Conservation (phyloP, 164 flowering plant species). For the Malania oleifera region DNA sequence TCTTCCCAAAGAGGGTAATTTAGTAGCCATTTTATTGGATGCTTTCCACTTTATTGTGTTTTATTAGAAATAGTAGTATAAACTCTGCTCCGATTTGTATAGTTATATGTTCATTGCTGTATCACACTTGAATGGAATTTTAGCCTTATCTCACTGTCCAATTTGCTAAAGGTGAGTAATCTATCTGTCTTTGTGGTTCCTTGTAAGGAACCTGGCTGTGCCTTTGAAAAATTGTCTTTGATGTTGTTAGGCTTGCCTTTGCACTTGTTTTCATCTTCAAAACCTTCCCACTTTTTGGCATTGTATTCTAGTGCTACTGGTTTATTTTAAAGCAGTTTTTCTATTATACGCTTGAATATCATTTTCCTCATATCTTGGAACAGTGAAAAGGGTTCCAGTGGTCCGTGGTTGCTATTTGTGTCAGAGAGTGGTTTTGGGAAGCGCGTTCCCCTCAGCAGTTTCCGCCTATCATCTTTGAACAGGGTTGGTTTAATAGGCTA, state of each 20-base stretch:
- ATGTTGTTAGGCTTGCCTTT: no score
- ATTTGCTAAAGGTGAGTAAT: no score
- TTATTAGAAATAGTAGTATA: no score
- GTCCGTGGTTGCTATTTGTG: constrained; percentile 89
- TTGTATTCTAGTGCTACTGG: not conserved
- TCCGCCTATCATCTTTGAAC: constrained; percentile 56
- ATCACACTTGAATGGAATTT: no score
- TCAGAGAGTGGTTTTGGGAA: constrained; percentile 87
- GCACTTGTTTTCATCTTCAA: no score
- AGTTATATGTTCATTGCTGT: no score
- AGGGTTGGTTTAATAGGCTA: constrained; percentile 83
- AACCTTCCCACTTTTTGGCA: no score
- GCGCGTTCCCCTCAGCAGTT: constrained; percentile 85
- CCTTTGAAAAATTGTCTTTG: no score
- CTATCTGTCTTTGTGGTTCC: no score
- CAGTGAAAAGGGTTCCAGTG: constrained; percentile 37
- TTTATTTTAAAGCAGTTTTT: not conserved
- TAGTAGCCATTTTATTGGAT: not conserved
- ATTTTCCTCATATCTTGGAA: not conserved
- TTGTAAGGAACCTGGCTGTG: no score
- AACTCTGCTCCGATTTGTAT: no score
- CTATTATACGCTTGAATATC: not conserved
- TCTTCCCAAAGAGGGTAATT: constrained; percentile 32
- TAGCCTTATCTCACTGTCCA: no score
- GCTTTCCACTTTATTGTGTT: not conserved